phyloP scores from a whole-genome alignment of 345 rosid species.

The Cardamine resedifolia region DNA sequence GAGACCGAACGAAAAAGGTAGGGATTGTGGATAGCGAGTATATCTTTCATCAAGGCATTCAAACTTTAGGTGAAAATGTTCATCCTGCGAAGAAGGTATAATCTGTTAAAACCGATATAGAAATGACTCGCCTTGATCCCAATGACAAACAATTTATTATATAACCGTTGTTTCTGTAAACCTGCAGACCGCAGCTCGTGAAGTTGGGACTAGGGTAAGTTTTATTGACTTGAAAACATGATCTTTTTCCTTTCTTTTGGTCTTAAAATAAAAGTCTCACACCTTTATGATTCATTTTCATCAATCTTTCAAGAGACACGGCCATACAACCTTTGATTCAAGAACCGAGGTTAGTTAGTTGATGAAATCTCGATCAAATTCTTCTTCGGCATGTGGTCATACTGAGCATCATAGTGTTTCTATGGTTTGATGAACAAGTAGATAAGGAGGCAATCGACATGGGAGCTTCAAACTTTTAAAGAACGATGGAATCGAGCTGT shows the following conservation, averaged over 20 bases:
- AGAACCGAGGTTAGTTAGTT: slow-evolving; percentile 60
- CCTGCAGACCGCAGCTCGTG: neutral
- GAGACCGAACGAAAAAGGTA: slow-evolving; percentile 83
- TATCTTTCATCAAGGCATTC: slow-evolving; percentile 83
- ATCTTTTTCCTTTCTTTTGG: neutral
- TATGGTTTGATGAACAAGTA: slow-evolving; percentile 36
- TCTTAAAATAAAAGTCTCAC: slow-evolving; percentile 7
- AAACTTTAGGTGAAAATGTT: slow-evolving; percentile 73
- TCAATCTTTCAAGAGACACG: slow-evolving; percentile 38
- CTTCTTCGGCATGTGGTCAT: neutral
- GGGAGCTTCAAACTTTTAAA: slow-evolving; percentile 76
- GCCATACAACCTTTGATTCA: slow-evolving; percentile 44
- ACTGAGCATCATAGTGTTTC: neutral
- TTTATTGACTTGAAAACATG: neutral
- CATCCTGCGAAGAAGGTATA: slow-evolving; percentile 51
- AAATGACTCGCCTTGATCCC: neutral
- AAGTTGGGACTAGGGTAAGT: slow-evolving; percentile 24
- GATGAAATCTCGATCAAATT: neutral
- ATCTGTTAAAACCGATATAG: neutral
- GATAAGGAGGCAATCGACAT: slow-evolving; percentile 91
- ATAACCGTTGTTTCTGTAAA: neutral
- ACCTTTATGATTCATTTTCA: neutral
- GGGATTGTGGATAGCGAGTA: slow-evolving; percentile 90
- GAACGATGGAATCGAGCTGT: slow-evolving; percentile 78
- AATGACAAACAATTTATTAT: neutral